Evolutionary conservation across 768 basidiomycete species (phyloP).

Genomic region (Phlebiopsis flavidoalba): DNA sequence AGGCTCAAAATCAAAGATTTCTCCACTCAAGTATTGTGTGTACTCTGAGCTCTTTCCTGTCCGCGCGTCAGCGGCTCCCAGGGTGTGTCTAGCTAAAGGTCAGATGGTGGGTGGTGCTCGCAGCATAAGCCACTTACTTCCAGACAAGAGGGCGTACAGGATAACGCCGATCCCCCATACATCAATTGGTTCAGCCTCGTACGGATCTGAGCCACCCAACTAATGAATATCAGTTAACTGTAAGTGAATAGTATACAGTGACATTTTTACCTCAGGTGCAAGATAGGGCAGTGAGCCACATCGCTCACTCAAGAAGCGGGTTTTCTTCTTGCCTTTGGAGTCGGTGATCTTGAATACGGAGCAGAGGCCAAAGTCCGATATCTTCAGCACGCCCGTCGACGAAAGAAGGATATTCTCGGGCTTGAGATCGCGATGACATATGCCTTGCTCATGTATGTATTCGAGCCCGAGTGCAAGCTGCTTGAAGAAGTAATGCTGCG

Average conservation of each 20-base stretch:
- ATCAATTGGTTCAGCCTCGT: slow-evolving; percentile 90
- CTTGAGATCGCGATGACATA: slow-evolving; percentile 95
- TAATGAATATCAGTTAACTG: background rate
- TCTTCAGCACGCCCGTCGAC: slow-evolving; percentile 78
- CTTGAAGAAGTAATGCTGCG: slow-evolving; percentile 77
- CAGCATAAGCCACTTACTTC: slow-evolving; percentile 54
- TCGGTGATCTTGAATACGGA: slow-evolving; percentile 80
- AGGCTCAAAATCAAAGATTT: slow-evolving; percentile 68
- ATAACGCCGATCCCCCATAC: slow-evolving; percentile 97
- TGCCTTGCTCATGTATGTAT: slow-evolving; percentile 84
- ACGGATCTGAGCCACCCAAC: slow-evolving; percentile 39
- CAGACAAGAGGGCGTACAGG: slow-evolving; percentile 82
- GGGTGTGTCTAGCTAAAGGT: slow-evolving; percentile 68
- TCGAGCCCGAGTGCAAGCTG: slow-evolving; percentile 81
- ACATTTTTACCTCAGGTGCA: slow-evolving; percentile 85
- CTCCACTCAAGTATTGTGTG: slow-evolving; percentile 63
- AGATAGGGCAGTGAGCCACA: slow-evolving; percentile 95
- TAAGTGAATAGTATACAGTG: background rate
- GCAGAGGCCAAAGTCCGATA: slow-evolving; percentile 93
- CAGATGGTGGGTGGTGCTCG: background rate
- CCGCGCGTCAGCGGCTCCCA: slow-evolving; percentile 99
- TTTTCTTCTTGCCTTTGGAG: slow-evolving; percentile 55
- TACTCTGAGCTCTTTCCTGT: slow-evolving; percentile 75
- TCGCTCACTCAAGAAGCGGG: slow-evolving; percentile 67
- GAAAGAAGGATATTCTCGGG: slow-evolving; percentile 93